Percentiles rank a stretch among this genome's conserved stretches.
Evolutionary conservation across 805 yeast genomes (phyloP).

Genomic region (Ogataea glucozyma): DNA sequence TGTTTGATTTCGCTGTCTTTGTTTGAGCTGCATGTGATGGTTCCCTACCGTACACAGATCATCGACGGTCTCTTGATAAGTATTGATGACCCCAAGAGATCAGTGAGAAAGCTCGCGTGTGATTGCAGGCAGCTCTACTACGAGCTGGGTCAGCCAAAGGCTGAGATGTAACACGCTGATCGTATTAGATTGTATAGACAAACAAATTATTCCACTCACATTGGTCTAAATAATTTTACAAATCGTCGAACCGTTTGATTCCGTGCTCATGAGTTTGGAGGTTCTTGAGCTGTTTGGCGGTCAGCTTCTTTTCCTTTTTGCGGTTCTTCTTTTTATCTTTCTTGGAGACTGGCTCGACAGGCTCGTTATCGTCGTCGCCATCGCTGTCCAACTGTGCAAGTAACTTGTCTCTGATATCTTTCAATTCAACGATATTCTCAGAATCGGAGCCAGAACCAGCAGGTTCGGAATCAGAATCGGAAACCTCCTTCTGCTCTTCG

Average conservation of each 20-base stretch:
- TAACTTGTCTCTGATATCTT: constrained; percentile 28
- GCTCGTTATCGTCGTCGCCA: constrained; percentile 19
- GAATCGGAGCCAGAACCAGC: constrained; percentile 14
- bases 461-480: constrained; percentile 3
- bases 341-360: constrained; percentile 14
- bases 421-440: constrained; percentile 28
- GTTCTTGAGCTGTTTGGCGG: constrained; percentile 49
- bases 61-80: constrained; percentile 49
- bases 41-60: constrained; percentile 53
- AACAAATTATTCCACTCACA: too few species aligned
- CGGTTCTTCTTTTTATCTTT: constrained; percentile 38
- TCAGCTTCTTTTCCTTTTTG: constrained; percentile 32
- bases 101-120: constrained; percentile 72
- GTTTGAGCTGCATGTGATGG: constrained; percentile 42
- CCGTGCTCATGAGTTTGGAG: constrained; percentile 61
- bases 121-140: constrained; percentile 77
- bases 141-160: constrained; percentile 44
- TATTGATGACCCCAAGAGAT: constrained; percentile 74
- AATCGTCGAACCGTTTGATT: constrained; percentile 62
- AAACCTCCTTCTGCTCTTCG: constrained; percentile 13
- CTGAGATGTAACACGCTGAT: constrained; percentile 6
- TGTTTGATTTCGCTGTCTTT: constrained; percentile 54
- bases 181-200: neutral
- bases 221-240: constrained; percentile 32
- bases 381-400: constrained; percentile 30